Evolutionary conservation across 1,284 basidiomycete genomes (phyloP).

Genomic region (Cutaneotrichosporon curvatum): DNA sequence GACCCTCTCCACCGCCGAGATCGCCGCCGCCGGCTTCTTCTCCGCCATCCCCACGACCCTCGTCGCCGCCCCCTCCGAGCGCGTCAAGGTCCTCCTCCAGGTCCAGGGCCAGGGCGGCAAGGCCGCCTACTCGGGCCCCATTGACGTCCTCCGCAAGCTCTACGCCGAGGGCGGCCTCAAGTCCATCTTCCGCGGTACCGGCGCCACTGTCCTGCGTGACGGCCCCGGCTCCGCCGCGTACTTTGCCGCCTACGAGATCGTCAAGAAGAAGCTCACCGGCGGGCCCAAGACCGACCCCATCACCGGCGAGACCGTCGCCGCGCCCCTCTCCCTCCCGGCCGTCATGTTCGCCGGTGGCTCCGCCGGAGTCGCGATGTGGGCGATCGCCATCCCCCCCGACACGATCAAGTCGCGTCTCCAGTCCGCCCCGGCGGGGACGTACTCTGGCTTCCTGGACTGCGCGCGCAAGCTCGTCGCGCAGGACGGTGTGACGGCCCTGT

Average conservation of each 20-base stretch:
- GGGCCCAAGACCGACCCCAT: conserved; percentile 23
- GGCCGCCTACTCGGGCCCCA: conserved; percentile 79
- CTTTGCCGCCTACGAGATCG: conserved; percentile 93
- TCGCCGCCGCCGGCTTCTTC: conserved; percentile 88
- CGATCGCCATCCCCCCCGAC: conserved; percentile 88
- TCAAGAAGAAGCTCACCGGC: conserved; percentile 67
- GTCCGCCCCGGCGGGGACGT: conserved; percentile 93
- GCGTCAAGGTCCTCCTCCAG: conserved; percentile 95
- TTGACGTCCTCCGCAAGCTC: conserved; percentile 83
- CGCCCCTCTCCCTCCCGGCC: conserved; percentile 77
- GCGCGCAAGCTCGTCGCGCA: conserved; percentile 82
- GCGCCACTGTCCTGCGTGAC: conserved; percentile 86
- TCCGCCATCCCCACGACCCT: conserved; percentile 89
- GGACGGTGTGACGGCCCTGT: conserved; percentile 82
- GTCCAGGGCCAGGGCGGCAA: conserved; percentile 80
- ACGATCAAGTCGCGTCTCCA: conserved; percentile 94
- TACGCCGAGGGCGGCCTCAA: conserved; percentile 90
- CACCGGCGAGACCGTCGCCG: conserved; percentile 57
- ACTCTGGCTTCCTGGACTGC: conserved; percentile 90
- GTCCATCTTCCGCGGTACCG: conserved; percentile 88
- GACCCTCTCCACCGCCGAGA: conserved; percentile 67
- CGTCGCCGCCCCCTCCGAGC: conserved; percentile 89
- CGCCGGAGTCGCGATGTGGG: conserved; percentile 98
- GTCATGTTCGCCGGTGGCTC: conserved; percentile 88
- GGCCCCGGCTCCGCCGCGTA: conserved; percentile 97